Base-by-base conservation (phyloP, 1,284 basidiomycete species). In the Hemileccinum hortonii region DNA sequence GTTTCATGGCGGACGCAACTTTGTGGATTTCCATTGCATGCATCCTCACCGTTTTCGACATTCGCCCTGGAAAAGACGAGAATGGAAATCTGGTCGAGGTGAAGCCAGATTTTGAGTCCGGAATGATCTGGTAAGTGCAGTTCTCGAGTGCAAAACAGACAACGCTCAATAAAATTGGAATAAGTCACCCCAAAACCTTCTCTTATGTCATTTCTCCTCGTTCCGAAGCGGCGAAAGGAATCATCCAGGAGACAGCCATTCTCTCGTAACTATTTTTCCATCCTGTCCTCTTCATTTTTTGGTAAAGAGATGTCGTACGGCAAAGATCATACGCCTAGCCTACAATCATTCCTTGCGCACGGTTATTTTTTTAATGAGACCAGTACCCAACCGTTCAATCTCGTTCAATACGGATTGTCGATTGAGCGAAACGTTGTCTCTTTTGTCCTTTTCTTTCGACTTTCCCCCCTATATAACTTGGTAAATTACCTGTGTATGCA, bases 331-430 rank as follows among this genome's bases (percentile, higher is more conserved):
- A 50, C 30, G 37, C 16, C 15, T 21, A 41, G 15, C 39, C 47
- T 44, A 39, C n/a, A 16, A 16, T 39, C 40, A 53, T 41, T 49
- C 51, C 33, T 73, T 47, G n/a, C 21, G 70, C 10, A 75, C 60
- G 3, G 61, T 69, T 41, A 87, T 75, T 41, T 67, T 73, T 56
- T 71, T 76, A 3, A 98, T 73, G 40, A 98, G 63, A 0, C 90
- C 90, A 26, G 75, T 64, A 2, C 93, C 94, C 49, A 98, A 64
- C 36, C 94, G 75, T 64, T 86, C 79, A 39, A 98, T 84, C 72
- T 98, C 95, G 9, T 75, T 77, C 36, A 95, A 61, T 5, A 98
- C 71, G 0, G 83, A 83, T 10, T 70, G 68, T 62, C 82, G 80
- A 68, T 98, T 95, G 52, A 97, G 69, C 18, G 72, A 63, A 0